phyloP scores from a whole-genome alignment of 2,329 filamentous ascomycete genomes.

The Penicillium sp. region DNA sequence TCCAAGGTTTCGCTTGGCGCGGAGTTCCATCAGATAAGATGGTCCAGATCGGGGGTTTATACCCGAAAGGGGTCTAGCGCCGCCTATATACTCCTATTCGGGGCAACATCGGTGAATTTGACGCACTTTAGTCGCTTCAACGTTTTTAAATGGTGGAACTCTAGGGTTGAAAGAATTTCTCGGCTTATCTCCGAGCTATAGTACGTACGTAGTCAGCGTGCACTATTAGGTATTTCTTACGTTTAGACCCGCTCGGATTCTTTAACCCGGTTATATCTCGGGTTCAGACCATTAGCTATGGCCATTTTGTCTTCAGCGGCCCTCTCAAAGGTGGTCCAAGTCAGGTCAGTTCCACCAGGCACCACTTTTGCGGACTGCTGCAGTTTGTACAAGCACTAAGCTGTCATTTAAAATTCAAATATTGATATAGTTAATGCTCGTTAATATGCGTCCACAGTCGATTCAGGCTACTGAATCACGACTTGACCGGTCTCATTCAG shows the following conservation, averaged over 20 bases:
- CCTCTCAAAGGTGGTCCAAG: neutral
- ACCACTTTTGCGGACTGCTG: neutral
- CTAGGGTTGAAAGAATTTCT: neutral
- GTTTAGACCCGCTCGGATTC: neutral
- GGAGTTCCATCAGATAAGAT: conserved; percentile 14
- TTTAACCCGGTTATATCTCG: neutral
- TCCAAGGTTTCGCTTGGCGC: neutral
- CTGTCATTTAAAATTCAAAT: neutral
- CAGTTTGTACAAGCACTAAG: neutral
- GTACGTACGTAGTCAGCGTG: too few relatives aligned
- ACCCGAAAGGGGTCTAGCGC: neutral
- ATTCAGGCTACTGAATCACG: neutral
- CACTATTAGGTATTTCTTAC: neutral
- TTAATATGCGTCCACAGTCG: too few relatives aligned
- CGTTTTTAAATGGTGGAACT: neutral
- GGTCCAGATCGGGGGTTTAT: neutral
- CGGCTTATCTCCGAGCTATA: neutral
- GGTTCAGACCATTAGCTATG: neutral
- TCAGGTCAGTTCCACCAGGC: neutral
- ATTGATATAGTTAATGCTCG: too few relatives aligned
- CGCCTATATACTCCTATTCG: neutral
- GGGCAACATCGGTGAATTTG: conserved; percentile 11
- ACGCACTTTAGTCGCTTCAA: neutral
- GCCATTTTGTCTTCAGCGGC: neutral
- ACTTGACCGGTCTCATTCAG: too few relatives aligned